These are phyloP conservation scores for Gillenia trifoliata DNA, from an alignment of 306 rosid species.

Conservation along the genomic window DNA sequence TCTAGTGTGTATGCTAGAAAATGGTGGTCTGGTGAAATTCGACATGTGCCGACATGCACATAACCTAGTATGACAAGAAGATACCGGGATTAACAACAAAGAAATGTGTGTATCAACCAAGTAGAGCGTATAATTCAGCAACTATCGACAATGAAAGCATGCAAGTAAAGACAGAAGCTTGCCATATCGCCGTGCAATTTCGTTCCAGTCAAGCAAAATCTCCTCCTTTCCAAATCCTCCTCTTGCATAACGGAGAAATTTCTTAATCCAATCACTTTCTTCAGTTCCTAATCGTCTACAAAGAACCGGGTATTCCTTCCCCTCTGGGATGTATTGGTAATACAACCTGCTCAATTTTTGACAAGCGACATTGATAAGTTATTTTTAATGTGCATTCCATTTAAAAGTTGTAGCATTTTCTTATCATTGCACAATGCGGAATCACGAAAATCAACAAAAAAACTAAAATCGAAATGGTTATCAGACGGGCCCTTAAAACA, in stretches of 20 bases:
- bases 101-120: background rate
- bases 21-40: slow-evolving; percentile 81
- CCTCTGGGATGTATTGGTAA: slow-evolving; percentile 87
- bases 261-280: slow-evolving; percentile 38
- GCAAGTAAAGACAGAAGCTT: slow-evolving; percentile 20
- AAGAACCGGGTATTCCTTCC: slow-evolving; percentile 80
- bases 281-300: slow-evolving; percentile 52
- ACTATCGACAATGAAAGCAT: background rate
- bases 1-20: slow-evolving; percentile 83
- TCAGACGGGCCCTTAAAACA: too few species aligned
- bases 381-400: background rate
- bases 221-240: slow-evolving; percentile 41
- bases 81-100: background rate
- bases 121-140: background rate
- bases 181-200: slow-evolving; percentile 74
- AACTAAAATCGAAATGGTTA: too few species aligned
- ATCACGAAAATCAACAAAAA: too few species aligned
- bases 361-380: background rate
- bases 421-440: background rate
- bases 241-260: slow-evolving; percentile 24
- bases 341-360: slow-evolving; percentile 55
- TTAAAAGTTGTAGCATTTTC: background rate
- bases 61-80: slow-evolving; percentile 44
- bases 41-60: slow-evolving; percentile 87
- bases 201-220: slow-evolving; percentile 87